Evolutionary conservation across 169 alveolate species (phyloP), one percentile per base, ranked within the genome.

Genomic region (Plasmodium sp.): DNA sequence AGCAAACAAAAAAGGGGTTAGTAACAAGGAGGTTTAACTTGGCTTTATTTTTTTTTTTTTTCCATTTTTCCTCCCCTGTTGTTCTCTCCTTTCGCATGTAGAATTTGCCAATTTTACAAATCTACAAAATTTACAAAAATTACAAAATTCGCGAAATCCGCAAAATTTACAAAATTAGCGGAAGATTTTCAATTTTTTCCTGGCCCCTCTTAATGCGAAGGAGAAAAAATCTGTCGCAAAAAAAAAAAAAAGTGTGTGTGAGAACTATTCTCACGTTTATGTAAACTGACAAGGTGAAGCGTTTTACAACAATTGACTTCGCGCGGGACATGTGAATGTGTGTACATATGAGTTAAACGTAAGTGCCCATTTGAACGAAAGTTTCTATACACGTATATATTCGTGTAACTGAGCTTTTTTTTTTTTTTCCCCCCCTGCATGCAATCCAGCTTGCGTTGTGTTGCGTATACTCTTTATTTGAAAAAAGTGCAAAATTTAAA

Each of bases 181-280:
- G 14, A 3, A 18, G 16, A n/a, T 41, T 31, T 79, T n/a, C 71
- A 80, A 18, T 6, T 80, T 80, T 80, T 39, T 18, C 56, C 71
- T 39, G 34, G 16, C 33, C 7, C 74, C 36, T 79, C 51, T 79
- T 9, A 14, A 18, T 14, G 27, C 33, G 84, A 80, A 80, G 36
- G 51, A 80, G 84, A 33, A 41, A 80, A 80, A 80, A 80, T 80
- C 41, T 80, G 34, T 22, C 27, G 22, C 7, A 33, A 80, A 43
- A 22, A 80, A 41, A 43, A 80, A 16, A 80, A 39, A 67, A 6
- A 6, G 84, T 34, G 84, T 80, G 84, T 80, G 56, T 10, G 77
- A 67, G 43, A 79, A 79, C 43, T 80, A 80, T 80, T 73, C 84
- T 80, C 84, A 80, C 33, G 6, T 80, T 80, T 80, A 22, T 80